phyloP scores from a whole-genome alignment of 345 rosid species.

The Litchi chinensis region DNA sequence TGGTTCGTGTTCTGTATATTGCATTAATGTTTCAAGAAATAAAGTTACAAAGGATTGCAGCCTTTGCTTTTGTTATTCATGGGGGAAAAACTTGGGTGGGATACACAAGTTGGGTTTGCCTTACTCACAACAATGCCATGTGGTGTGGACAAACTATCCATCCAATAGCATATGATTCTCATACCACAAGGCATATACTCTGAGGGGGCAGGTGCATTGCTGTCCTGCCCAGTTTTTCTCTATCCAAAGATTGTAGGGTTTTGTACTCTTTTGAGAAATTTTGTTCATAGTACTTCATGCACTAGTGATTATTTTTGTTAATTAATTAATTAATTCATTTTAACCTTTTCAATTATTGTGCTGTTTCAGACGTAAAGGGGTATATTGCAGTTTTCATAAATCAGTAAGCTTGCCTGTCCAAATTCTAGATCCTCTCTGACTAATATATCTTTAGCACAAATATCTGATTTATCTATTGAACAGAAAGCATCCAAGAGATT shows the following conservation, averaged over 20 bases:
- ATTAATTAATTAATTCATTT: not conserved
- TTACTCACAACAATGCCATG: not conserved
- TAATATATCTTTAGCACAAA: conserved; percentile 11
- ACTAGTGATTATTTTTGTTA: not conserved
- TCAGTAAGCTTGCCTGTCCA: conserved; percentile 43
- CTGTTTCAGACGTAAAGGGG: conserved; percentile 69
- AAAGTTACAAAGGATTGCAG: not conserved
- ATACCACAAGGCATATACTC: not conserved
- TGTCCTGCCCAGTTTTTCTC: not conserved
- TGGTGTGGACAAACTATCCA: not conserved
- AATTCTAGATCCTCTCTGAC: conserved; percentile 26
- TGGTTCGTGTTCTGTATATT: not conserved
- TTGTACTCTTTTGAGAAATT: not conserved
- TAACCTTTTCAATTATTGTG: conserved; percentile 8
- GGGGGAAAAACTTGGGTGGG: not conserved
- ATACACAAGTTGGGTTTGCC: no score
- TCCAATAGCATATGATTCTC: not conserved
- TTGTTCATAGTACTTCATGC: not conserved
- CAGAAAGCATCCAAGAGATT: conserved; percentile 76
- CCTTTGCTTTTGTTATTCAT: not conserved
- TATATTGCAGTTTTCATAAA: conserved; percentile 70
- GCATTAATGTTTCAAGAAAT: not conserved
- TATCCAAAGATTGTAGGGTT: not conserved
- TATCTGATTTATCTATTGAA: conserved; percentile 17
- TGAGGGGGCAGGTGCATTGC: not conserved